Evolutionary conservation across 306 rosid genomes (phyloP).

Genomic region (Cicer chorassanicum): DNA sequence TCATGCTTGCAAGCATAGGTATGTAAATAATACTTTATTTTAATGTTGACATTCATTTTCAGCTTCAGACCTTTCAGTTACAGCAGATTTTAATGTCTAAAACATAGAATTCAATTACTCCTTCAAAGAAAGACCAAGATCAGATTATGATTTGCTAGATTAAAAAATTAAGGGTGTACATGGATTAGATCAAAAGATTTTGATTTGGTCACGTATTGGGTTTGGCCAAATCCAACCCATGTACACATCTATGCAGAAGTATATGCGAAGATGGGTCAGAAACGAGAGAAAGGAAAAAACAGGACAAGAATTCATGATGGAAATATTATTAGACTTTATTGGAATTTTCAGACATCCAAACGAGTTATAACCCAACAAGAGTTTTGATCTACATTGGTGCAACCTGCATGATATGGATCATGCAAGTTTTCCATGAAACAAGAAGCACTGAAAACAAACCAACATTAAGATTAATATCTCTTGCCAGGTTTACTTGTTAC

Average conservation of each 20-base stretch:
- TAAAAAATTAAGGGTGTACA: not conserved
- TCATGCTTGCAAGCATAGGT: not conserved
- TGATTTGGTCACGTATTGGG: too few relatives aligned
- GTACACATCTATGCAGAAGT: not conserved
- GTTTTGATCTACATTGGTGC: too few relatives aligned
- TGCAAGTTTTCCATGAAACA: too few relatives aligned
- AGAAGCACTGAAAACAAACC: too few relatives aligned
- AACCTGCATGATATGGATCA: too few relatives aligned
- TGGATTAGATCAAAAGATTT: too few relatives aligned
- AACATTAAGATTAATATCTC: too few relatives aligned
- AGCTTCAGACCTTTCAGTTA: not conserved
- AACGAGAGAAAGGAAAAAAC: not conserved
- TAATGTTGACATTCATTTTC: not conserved
- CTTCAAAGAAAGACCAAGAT: not conserved
- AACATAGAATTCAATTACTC: not conserved
- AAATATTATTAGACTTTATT: too few relatives aligned
- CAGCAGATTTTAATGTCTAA: not conserved
- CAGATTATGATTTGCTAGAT: not conserved
- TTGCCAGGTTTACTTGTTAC: too few relatives aligned
- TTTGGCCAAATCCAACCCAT: too few relatives aligned
- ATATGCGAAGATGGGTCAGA: not conserved
- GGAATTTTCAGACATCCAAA: too few relatives aligned
- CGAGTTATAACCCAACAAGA: too few relatives aligned
- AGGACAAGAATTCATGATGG: not conserved
- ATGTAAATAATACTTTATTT: not conserved